Evolutionary conservation across 768 basidiomycete species (phyloP).

Genomic region (Lactarius sanguifluus): DNA sequence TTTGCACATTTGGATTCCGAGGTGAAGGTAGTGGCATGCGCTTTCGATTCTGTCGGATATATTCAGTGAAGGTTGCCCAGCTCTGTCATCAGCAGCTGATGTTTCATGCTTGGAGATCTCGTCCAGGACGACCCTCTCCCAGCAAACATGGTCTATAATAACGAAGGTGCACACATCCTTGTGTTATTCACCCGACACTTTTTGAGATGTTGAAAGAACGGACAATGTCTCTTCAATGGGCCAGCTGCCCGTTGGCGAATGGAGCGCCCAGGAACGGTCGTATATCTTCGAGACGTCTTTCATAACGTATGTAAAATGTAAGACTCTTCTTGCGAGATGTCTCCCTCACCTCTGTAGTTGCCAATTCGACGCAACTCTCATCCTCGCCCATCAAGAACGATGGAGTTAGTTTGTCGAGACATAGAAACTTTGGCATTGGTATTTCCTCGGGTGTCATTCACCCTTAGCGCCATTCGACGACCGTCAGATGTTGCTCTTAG

Average conservation of each 20-base stretch:
- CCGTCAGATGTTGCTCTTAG: constrained; percentile 41
- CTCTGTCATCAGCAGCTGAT: constrained; percentile 80
- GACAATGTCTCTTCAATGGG: constrained; percentile 65
- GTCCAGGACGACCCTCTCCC: constrained; percentile 63
- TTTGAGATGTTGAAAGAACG: constrained; percentile 48
- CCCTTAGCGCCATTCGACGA: constrained; percentile 55
- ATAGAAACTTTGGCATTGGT: constrained; percentile 72
- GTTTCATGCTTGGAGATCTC: constrained; percentile 79
- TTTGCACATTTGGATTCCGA: constrained; percentile 83
- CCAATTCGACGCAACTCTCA: constrained; percentile 80
- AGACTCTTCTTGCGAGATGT: constrained; percentile 6
- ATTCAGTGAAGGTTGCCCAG: constrained; percentile 40
- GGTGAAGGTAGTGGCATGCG: constrained; percentile 77
- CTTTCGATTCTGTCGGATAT: constrained; percentile 6
- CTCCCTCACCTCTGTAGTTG: constrained; percentile 46
- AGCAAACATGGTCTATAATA: constrained; percentile 73
- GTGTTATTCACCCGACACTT: background rate
- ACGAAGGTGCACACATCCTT: constrained; percentile 55
- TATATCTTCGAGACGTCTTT: constrained; percentile 86
- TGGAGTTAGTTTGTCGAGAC: constrained; percentile 68
- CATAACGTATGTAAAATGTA: constrained; percentile 61
- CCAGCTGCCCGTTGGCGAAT: constrained; percentile 74
- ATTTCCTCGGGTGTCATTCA: constrained; percentile 68
- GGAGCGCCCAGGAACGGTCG: constrained; percentile 73
- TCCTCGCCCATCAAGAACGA: constrained; percentile 53